Base-by-base conservation (phyloP, 768 basidiomycete species). In the Xerocomellus dryophilus region DNA sequence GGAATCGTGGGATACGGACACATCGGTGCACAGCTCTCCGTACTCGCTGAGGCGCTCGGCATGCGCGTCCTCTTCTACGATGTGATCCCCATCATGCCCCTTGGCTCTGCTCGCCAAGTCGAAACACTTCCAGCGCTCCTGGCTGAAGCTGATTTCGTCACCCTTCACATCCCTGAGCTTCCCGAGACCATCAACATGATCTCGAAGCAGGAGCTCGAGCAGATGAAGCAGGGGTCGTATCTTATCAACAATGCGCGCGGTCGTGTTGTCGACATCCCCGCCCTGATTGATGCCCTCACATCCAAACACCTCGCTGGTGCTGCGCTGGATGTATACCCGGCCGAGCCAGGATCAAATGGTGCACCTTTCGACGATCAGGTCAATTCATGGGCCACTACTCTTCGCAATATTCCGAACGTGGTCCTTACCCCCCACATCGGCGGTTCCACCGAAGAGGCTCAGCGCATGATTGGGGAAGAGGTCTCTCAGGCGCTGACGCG, bases 1-100 rank as follows among this genome's bases (percentile, higher is more conserved):
- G 97, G 97, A 51, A 98, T 99, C 60, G 83, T 99, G 31, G 97
- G 97, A 38, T 99, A 98, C 72, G 97, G 97, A 36, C 97, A 99
- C 75, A 99, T 99, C 58, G 97, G 97, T 51, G 81, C 95, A 25
- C 97, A 99, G 73, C 84, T 99, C 51, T 95, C 93, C 34, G 97
- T 99, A 23, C 87, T 99, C 38, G 89, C 96, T 31, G 97, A 99
- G 72, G 84, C 97, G 4, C 87, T 99, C 66, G 97, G 94, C 56
- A 90, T 99, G 78, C 85, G 88, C 40, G 96, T 99, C 60, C 76
- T 98, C 59, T 99, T 98, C 78, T 83, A 93, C 73, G 97, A 99
- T 66, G 84, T 98, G 45, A 69, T 98, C 66, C 95, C 94, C 66
- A 84, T 98, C 74, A 99, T 99, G 97, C 93, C 97, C 7, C 81